These are phyloP conservation scores for Chloromonas sp. DNA, from an alignment of 163 green algal genomes.

Conservation along the genomic window DNA sequence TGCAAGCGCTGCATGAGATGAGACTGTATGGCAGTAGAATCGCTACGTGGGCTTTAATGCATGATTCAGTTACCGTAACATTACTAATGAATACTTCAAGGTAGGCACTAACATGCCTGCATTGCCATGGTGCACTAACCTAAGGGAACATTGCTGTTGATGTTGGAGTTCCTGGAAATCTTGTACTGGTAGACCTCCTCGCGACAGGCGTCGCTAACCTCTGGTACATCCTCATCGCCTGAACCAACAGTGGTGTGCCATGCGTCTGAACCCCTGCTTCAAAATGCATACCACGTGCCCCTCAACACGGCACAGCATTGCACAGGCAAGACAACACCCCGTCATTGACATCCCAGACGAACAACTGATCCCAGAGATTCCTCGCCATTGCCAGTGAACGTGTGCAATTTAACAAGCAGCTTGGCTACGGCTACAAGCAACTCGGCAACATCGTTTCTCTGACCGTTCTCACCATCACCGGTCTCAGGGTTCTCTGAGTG, in stretches of 20 bases:
- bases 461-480: not conserved
- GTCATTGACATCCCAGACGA: not conserved
- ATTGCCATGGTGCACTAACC: constrained; percentile 13
- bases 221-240: not conserved
- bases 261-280: not conserved
- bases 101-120: no score
- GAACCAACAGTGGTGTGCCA: not conserved
- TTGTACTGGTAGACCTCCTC: constrained; percentile 39
- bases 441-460: no score
- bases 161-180: constrained; percentile 37
- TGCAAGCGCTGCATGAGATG: no score
- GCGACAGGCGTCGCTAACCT: constrained; percentile 23
- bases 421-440: no score
- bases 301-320: not conserved
- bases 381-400: not conserved
- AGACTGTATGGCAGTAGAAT: no score
- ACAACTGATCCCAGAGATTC: not conserved
- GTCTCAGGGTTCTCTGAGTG: not conserved
- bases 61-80: no score
- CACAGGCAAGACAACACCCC: not conserved
- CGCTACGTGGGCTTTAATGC: no score
- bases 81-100: no score
- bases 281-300: not conserved
- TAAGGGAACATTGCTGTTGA: constrained; percentile 53
- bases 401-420: not conserved